Evolutionary conservation across 495 filamentous ascomycete species (phyloP).

Genomic region (Penicillium paxilli): DNA sequence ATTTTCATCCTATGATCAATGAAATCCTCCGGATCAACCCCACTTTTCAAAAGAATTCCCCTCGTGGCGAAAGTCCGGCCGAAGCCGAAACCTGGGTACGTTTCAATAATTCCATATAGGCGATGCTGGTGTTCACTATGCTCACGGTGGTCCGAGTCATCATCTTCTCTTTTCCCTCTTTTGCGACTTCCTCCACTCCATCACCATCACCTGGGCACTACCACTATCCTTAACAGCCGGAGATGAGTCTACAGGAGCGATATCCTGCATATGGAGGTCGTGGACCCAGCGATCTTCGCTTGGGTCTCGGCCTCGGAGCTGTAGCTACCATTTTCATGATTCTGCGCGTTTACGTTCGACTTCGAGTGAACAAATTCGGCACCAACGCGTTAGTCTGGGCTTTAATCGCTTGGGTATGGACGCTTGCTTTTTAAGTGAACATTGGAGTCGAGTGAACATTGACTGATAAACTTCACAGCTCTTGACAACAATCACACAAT

Average conservation of each 20-base stretch:
- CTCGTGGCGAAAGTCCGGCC: background rate
- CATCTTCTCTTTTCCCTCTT: no score
- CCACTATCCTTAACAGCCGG: background rate
- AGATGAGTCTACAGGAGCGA: constrained; percentile 12
- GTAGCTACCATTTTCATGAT: constrained; percentile 26
- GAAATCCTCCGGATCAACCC: background rate
- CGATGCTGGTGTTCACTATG: constrained; percentile 1
- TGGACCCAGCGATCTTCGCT: constrained; percentile 20
- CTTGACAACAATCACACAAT: constrained; percentile 21
- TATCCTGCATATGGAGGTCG: constrained; percentile 24
- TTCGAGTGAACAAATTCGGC: constrained; percentile 27
- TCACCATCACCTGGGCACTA: no score
- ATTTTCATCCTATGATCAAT: constrained; percentile 2
- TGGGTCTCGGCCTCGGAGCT: constrained; percentile 19
- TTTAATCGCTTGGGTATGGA: constrained; percentile 24
- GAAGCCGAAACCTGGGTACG: background rate
- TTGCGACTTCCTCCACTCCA: no score
- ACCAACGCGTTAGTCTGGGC: constrained; percentile 21
- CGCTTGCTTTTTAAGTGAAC: background rate
- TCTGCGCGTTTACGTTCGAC: constrained; percentile 23
- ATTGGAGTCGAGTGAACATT: no score
- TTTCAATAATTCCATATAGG: background rate
- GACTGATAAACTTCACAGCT: background rate
- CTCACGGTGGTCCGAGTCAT: no score
- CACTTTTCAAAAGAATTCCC: background rate